Base-by-base conservation (phyloP, 208 protist species). In the Crithidia acanthocephali region DNA sequence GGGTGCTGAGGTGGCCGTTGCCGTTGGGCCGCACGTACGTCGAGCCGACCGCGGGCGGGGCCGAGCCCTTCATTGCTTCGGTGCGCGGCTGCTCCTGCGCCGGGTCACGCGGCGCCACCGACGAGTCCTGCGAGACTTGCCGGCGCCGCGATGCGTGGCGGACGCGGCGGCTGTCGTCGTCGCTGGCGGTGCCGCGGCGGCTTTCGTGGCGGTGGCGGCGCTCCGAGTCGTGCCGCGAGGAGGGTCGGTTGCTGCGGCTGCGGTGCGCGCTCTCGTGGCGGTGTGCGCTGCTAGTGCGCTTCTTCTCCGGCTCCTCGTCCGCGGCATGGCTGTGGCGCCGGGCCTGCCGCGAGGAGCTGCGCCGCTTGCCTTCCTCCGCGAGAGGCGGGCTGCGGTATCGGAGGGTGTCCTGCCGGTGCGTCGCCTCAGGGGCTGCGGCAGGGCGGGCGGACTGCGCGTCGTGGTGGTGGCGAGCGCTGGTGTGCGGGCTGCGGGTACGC, bases 401-500 rank as follows among this genome's bases (percentile, higher is more conserved):
- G 16, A 77, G 72, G 23, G 72, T 65, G 58, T 77, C 74, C 22
- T 74, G 74, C 25, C 66, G 67, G 55, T 58, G 45, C 32, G 45
- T 40, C 57, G 68, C 52, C 63, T 71, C 72, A 15, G 52, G 42
- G 13, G 33, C 51, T 25, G 64, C 23, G n/a, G 30, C 62, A 23
- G 30, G 20, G 50, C 58, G 44, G 18, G 62, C 40, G 0, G 44
- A 32, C 32, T 55, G 37, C 25, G 45, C n/a, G 37, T 74, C 62
- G 40, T 51, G 75, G 57, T 57, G 67, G 32, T 33, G 45, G 30
- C 47, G 62, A 13, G 55, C 45, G 50, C 55, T 72, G 56, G 59
- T 23, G 60, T 62, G 57, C 25, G 72, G 48, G 60, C 62, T 70
- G 47, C 47, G 67, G 13, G 22, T 30, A 22, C 32, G 66, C 47